Percentiles rank a stretch among this genome's conserved stretches.
These are phyloP conservation scores for Penicillium mononematosum DNA, from an alignment of 495 filamentous ascomycete genomes.

Conservation along the genomic window DNA sequence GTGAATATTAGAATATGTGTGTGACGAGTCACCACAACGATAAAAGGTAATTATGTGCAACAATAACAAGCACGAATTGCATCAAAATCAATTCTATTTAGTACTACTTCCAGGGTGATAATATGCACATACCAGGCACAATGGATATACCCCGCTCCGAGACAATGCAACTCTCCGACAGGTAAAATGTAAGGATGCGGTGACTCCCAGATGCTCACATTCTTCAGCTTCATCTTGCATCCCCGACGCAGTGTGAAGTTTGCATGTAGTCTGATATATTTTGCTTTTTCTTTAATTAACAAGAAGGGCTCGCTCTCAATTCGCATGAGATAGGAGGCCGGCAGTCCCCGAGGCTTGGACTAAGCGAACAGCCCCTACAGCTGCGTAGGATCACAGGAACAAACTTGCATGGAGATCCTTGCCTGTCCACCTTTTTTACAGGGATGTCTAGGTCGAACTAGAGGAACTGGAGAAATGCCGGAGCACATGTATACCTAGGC, in stretches of 20 bases:
- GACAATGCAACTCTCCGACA: constrained; percentile 10
- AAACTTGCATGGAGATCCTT: constrained; percentile 3
- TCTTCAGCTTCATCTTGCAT: constrained; percentile 6
- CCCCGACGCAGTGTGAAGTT: constrained; percentile 5
- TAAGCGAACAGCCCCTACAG: constrained; percentile 3
- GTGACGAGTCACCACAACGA: neutral
- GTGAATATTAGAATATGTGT: neutral
- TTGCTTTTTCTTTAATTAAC: neutral
- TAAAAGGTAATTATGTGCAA: neutral
- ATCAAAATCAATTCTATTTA: neutral
- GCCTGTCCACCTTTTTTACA: neutral
- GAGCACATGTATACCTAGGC: constrained; percentile 4
- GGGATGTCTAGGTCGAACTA: neutral
- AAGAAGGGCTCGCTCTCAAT: neutral
- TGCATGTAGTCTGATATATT: neutral
- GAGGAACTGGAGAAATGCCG: neutral
- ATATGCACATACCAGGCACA: constrained; percentile 8
- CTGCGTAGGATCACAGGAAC: neutral
- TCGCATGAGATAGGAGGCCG: constrained; percentile 4
- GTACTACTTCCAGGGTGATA: neutral
- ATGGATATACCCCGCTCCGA: constrained; percentile 10
- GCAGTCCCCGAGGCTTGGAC: constrained; percentile 3
- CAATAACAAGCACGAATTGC: neutral
- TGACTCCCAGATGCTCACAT: constrained; percentile 9
- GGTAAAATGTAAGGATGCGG: constrained; percentile 6